Conservation (phyloP, 2,329 filamentous ascomycete species). For the Emericellopsis cladophorae region DNA sequence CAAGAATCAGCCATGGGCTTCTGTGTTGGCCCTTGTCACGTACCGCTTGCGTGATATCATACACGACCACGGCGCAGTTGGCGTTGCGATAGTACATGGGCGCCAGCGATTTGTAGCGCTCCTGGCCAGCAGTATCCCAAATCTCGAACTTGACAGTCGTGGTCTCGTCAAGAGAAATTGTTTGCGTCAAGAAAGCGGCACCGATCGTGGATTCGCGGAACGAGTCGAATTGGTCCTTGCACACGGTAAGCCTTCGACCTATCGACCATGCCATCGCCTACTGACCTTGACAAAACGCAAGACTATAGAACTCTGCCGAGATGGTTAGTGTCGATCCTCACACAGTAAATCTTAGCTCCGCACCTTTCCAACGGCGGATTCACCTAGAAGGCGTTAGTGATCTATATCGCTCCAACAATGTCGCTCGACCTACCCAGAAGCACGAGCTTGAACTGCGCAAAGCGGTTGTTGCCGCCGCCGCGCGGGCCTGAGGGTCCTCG, state of each 20-base stretch:
- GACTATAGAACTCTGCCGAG: constrained; percentile 77
- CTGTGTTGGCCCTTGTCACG: constrained; percentile 16
- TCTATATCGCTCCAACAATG: not conserved
- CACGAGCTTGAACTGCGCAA: constrained; percentile 98
- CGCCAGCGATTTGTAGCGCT: constrained; percentile 96
- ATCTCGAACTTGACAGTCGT: constrained; percentile 99
- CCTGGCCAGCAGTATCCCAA: constrained; percentile 97
- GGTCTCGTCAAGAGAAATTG: constrained; percentile 93
- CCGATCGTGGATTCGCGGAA: constrained; percentile 98
- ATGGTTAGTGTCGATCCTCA: not conserved
- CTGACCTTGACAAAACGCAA: constrained; percentile 93
- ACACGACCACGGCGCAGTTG: constrained; percentile 97
- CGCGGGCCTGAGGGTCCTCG: constrained; percentile 55
- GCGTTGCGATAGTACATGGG: constrained; percentile 99
- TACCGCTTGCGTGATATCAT: constrained; percentile 99
- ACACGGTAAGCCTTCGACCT: not conserved
- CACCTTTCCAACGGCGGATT: constrained; percentile 98
- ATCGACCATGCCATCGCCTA: constrained; percentile 1
- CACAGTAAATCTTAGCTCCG: too few species aligned
- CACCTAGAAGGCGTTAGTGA: constrained; percentile 44
- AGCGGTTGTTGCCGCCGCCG: constrained; percentile 62
- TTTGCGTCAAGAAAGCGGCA: constrained; percentile 97
- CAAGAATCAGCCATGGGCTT: not conserved
- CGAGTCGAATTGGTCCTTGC: constrained; percentile 91
- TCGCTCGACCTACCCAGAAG: constrained; percentile 64